Conservation (phyloP, 2,329 filamentous ascomycete species). For the Fusarium sp. region DNA sequence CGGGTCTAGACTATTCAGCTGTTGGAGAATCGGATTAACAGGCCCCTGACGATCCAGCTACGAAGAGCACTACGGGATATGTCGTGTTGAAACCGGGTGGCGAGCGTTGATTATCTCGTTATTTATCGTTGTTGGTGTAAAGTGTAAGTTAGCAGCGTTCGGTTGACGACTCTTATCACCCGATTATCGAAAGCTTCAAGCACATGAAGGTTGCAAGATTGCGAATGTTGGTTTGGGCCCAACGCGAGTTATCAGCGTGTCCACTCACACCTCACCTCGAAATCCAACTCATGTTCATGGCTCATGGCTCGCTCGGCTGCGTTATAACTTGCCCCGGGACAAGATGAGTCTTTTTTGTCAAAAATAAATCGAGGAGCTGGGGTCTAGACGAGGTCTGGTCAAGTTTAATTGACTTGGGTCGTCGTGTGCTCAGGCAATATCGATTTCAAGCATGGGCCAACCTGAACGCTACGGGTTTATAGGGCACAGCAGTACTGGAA, state of each 20-base stretch:
- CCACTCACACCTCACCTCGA: constrained; percentile 43
- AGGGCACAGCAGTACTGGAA: constrained; percentile 40
- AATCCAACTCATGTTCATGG: constrained; percentile 11
- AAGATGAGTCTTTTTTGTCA: constrained; percentile 24
- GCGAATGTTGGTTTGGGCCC: constrained; percentile 22
- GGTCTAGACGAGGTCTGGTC: constrained; percentile 15
- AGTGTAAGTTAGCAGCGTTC: constrained; percentile 16
- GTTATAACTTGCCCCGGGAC: constrained; percentile 26
- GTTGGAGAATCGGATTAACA: constrained; percentile 10
- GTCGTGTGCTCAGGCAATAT: constrained; percentile 31
- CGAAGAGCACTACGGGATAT: constrained; percentile 34
- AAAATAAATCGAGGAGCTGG: constrained; percentile 7
- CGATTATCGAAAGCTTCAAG: constrained; percentile 35
- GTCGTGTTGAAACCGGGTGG: constrained; percentile 28
- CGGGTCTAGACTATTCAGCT: constrained; percentile 39
- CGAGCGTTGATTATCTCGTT: constrained; percentile 19
- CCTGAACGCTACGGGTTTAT: constrained; percentile 33
- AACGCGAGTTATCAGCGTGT: constrained; percentile 23
- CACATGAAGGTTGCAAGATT: constrained; percentile 30
- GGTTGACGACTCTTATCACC: constrained; percentile 24
- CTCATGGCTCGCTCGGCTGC: constrained; percentile 30
- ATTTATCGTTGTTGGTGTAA: not conserved
- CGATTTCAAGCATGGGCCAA: constrained; percentile 37
- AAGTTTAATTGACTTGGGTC: constrained; percentile 26
- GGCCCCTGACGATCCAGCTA: constrained; percentile 40